Evolutionary conservation across 371 early-diverging fungal species (phyloP).

Genomic region (Mortierella sp.): DNA sequence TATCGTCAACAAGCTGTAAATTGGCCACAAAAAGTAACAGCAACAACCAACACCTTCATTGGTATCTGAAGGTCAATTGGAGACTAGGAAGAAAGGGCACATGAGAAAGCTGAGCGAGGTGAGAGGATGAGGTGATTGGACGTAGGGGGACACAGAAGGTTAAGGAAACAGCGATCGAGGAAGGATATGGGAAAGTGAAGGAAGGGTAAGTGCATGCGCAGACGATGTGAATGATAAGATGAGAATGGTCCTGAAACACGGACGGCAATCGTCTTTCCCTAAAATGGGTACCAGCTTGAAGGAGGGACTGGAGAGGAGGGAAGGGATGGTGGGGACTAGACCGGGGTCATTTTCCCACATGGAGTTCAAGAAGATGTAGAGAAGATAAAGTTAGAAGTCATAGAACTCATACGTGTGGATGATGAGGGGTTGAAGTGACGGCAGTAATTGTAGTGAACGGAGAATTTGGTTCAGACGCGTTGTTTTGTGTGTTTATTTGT

Average conservation of each 20-base stretch:
- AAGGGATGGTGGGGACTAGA: not conserved
- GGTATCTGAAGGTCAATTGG: too few relatives aligned
- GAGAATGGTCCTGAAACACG: not conserved
- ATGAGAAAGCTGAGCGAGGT: too few relatives aligned
- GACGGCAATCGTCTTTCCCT: not conserved
- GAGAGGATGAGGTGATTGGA: too few relatives aligned
- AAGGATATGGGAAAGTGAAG: too few relatives aligned
- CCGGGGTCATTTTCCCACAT: not conserved
- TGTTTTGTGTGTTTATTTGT: not conserved
- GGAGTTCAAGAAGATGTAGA: not conserved
- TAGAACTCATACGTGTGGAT: too few relatives aligned
- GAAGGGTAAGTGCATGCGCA: not conserved
- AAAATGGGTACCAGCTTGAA: not conserved
- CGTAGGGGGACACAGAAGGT: too few relatives aligned
- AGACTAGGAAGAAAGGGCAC: too few relatives aligned
- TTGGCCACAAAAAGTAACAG: too few relatives aligned
- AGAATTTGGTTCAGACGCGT: not conserved
- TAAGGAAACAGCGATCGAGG: too few relatives aligned
- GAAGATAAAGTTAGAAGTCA: too few relatives aligned
- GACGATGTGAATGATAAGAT: not conserved
- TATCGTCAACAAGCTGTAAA: too few relatives aligned
- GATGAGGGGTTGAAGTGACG: not conserved
- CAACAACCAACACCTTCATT: too few relatives aligned
- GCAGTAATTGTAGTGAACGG: not conserved
- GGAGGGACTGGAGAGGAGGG: not conserved